A percentile compares a stretch with the other conserved stretches of the same genome.
phyloP scores from a whole-genome alignment of 345 rosid species.

The Hibiscus syriacus region DNA sequence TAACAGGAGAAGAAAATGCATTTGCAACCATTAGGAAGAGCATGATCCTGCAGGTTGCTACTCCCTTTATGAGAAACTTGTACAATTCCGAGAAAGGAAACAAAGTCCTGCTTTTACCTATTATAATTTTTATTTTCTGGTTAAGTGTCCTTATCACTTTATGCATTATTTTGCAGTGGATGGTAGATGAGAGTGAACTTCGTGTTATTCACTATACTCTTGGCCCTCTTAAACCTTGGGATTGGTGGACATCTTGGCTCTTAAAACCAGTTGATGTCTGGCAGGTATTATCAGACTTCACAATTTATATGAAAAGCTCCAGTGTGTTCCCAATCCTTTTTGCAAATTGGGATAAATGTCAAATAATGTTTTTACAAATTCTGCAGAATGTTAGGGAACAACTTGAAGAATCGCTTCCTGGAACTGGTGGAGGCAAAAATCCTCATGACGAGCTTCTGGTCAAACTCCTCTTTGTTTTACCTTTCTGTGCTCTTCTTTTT shows the following conservation, averaged over 20 bases:
- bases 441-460: slow-evolving; percentile 54
- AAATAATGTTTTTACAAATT: neutral
- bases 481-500: slow-evolving; percentile 46
- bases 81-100: no score
- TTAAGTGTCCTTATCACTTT: slow-evolving; percentile 13
- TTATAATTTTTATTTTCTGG: neutral
- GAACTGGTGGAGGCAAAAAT: slow-evolving; percentile 77
- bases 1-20: neutral
- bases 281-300: slow-evolving; percentile 44
- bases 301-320: neutral
- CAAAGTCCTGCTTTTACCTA: neutral
- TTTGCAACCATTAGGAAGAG: neutral
- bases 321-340: neutral
- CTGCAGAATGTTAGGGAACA: slow-evolving; percentile 56
- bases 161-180: slow-evolving; percentile 55
- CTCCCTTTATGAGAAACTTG: no score
- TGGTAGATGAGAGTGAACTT: slow-evolving; percentile 89
- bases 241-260: slow-evolving; percentile 98
- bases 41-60: no score
- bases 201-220: slow-evolving; percentile 87
- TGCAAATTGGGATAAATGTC: neutral
- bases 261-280: slow-evolving; percentile 92
- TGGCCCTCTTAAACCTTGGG: slow-evolving; percentile 96
- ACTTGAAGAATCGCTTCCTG: slow-evolving; percentile 85
- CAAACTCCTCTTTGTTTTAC: slow-evolving; percentile 63